Evolutionary conservation across 176 grass and related monocot species (phyloP), one percentile per base, ranked within the genome.

Genomic region (Oryza meridionalis): DNA sequence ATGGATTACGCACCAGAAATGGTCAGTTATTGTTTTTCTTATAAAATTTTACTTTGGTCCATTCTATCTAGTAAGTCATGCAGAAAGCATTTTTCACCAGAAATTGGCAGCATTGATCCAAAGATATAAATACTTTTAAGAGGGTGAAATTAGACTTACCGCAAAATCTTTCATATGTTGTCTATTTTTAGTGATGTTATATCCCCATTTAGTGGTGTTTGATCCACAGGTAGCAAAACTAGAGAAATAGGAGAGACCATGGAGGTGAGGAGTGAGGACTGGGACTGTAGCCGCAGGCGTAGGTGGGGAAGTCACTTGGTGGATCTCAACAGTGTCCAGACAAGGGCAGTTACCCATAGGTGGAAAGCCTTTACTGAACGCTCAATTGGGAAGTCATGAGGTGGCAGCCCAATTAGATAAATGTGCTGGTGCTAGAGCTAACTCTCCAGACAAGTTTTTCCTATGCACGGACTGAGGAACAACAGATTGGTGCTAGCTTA

Each of bases 1-100:
- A 99, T 96, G 91, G 96, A 99, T 70, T 99, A 99, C 86, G 93
- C 85, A 50, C 96, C 96, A 43, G 93, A 99, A 81, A 67, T 96
- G 91, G 96, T 99, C 69, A 40, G 88, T 84, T 64, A 29, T 33
- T 53, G 1, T 61, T 63, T 63, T 76, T 69, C 14, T 77, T 65
- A 29, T 67, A 47, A 6, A 21, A 4, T 51, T 65, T 50, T 75
- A 19, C 61, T 78, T 47, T 27, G 11, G 3, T 47, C 6, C 15
- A 13, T 73, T 58, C 38, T 78, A 78, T 78, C 0, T 46, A 73
- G 67, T 14, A 78, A 77, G 61, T 80, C 66, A n/a, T 16, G 55
- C 21, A 66, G 33, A 67, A n/a, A 38, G 33, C 21, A 19, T 87
- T 81, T 37, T 37, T 35, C 33, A n/a, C n/a, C n/a, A n/a, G n/a